Evolutionary conservation across 768 basidiomycete species (phyloP), one percentile per base, ranked within the genome.

Genomic region (Calvatia gigantea): DNA sequence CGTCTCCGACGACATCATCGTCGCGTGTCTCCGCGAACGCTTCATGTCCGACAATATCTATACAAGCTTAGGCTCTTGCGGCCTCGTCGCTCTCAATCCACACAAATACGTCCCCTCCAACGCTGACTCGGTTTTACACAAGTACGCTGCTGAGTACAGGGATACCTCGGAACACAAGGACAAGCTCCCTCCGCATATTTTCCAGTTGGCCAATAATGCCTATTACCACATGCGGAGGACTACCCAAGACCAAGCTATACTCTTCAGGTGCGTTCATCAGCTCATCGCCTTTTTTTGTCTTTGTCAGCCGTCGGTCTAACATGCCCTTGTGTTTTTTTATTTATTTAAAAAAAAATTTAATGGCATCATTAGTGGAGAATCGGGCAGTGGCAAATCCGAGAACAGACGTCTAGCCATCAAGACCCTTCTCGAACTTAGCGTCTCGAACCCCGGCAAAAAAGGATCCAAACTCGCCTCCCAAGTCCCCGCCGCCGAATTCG

Each of bases 201-300:
- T 97, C 68, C 88, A 94, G 64, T 77, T 93, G 44, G 91, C 92
- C 4, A 87, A 93, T 63, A 89, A 91, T 71, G 86, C 92, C 4
- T 98, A 95, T 72, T 98, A 94, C 69, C 93, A 98, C 70, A 96
- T 98, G 94, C 79, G 86, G 47, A 78, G 96, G 62, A 99, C 96
- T 0, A 81, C 84, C 1, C 92, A 96, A 75, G 96, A 99, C 70
- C 96, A 98, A 72, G 82, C 86, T 45, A 80, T 99, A 17, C 69
- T 98, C 23, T 79, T 98, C 61, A 91, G 76, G 95, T 95, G 69
- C 60, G 86, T 71, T 7, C 5, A 50, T n/a, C n/a, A n/a, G n/a
- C n/a, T n/a, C n/a, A n/a, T n/a, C n/a, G n/a, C n/a, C n/a, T n/a
- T n/a, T n/a, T 8, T 23, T 45, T 29, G 29, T 28, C 33, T 54